phyloP scores from a whole-genome alignment of 1,284 basidiomycete genomes.

The Rhodotorula sp. region DNA sequence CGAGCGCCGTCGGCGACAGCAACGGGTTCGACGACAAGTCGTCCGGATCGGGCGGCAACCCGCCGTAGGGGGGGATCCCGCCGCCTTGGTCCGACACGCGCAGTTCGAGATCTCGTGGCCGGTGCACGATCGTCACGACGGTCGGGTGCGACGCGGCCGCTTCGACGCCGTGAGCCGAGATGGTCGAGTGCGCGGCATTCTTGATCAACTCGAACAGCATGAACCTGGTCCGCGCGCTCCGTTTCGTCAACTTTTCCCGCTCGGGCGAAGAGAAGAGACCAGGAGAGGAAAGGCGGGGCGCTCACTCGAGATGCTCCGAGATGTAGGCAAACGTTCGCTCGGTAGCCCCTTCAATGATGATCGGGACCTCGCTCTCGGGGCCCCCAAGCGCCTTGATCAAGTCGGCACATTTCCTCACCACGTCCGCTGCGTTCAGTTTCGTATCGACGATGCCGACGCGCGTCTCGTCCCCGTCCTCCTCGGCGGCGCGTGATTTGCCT shows the following conservation, averaged over 20 bases:
- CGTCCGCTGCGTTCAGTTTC: constrained; percentile 65
- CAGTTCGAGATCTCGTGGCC: constrained; percentile 68
- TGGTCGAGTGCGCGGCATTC: constrained; percentile 57
- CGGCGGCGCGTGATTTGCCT: constrained; percentile 45
- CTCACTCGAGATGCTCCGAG: constrained; percentile 69
- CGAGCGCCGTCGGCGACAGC: constrained; percentile 5
- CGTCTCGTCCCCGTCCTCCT: constrained; percentile 5
- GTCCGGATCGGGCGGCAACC: constrained; percentile 30
- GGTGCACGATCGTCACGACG: constrained; percentile 68
- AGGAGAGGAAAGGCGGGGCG: constrained; percentile 6
- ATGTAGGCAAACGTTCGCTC: constrained; percentile 74
- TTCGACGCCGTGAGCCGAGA: constrained; percentile 30
- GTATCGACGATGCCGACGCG: constrained; percentile 85
- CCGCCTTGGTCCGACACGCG: constrained; percentile 77
- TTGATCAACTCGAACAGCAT: constrained; percentile 85
- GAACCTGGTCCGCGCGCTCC: constrained; percentile 57
- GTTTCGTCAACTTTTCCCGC: not conserved
- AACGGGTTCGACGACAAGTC: constrained; percentile 21
- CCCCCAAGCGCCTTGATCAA: constrained; percentile 62
- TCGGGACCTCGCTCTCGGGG: constrained; percentile 68
- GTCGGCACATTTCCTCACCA: constrained; percentile 66
- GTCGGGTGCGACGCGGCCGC: constrained; percentile 58
- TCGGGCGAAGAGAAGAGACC: no score
- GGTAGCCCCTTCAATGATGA: constrained; percentile 56
- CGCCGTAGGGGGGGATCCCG: constrained; percentile 42